A percentile compares a stretch with the other conserved stretches of the same genome.
These are phyloP conservation scores for Citrullus amarus DNA, from an alignment of 306 rosid species.

Conservation along the genomic window DNA sequence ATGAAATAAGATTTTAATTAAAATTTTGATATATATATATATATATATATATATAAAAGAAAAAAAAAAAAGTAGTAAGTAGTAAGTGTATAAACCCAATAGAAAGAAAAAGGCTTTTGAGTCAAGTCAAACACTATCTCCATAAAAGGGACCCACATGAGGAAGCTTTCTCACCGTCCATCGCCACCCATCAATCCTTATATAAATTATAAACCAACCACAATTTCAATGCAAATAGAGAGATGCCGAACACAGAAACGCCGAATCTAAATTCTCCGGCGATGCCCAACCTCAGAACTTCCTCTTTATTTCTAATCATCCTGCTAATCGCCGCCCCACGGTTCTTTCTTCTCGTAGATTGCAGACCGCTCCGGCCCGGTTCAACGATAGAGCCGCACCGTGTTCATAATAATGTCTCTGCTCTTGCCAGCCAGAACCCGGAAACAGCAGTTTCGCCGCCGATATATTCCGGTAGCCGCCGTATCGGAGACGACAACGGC, in stretches of 20 bases:
- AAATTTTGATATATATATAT: too few relatives aligned
- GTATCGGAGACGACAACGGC: slow-evolving; percentile 13
- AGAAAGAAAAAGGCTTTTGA: not conserved
- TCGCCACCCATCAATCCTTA: not conserved
- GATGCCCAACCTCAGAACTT: not conserved
- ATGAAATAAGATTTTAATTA: too few relatives aligned
- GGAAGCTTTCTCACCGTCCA: slow-evolving; percentile 42
- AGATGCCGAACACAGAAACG: slow-evolving; percentile 37
- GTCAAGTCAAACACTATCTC: slow-evolving; percentile 2
- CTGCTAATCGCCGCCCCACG: slow-evolving; percentile 21
- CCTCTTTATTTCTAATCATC: slow-evolving; percentile 15
- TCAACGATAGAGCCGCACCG: not conserved
- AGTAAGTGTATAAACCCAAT: too few relatives aligned
- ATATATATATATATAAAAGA: too few relatives aligned
- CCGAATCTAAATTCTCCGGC: slow-evolving; percentile 2
- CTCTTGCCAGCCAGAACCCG: slow-evolving; percentile 1
- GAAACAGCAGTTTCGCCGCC: not conserved
- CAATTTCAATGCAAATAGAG: slow-evolving; percentile 10
- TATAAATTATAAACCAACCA: slow-evolving; percentile 2
- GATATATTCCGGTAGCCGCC: not conserved
- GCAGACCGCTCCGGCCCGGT: slow-evolving; percentile 27
- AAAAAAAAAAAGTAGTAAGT: too few relatives aligned
- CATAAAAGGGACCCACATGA: slow-evolving; percentile 31
- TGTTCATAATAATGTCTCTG: not conserved
- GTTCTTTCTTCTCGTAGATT: slow-evolving; percentile 15